Base-by-base conservation (phyloP, 163 green algal species). In the Scenedesmus sp. region DNA sequence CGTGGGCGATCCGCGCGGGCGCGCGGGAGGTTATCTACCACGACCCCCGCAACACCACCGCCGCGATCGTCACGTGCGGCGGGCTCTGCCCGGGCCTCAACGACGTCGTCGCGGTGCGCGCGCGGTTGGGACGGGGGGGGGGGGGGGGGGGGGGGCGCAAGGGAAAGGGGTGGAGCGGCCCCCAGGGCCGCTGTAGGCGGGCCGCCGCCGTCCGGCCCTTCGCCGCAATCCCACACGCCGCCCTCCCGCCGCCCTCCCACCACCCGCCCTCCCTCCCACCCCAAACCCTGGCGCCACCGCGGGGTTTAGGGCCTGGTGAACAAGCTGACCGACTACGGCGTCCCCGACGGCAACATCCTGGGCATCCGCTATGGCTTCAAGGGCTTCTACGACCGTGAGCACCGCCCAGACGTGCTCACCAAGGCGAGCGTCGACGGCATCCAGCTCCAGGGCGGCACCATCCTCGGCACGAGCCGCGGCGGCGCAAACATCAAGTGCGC, bases 61-160 rank as follows among this genome's bases (percentile, higher is more conserved):
- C 88, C 15, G 94, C 93, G 15, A 95, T 97, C 47, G 92, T 97
- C 36, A 97, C 93, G 0, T 96, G 92, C 74, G 96, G 96, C 3
- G 94, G 93, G 33, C 85, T 99, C 76, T 99, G 95, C 82, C 95
- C 94, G 3, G 96, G 96, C 9, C 88, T 99, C 6, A 99, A 99
- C 81, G 94, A 98, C 67, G 95, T 99, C 22, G 88, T 97, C 4
- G 82, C 86, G 65, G 67, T 81, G 66, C 42, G 83, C n/a, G 7
- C 22, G 18, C 33, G 28, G n/a, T n/a, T n/a, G n/a, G n/a, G n/a
- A n/a, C n/a, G n/a, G n/a, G 42, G 26, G 50, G 48, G 39, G 45
- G 3, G 62, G 48, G 48, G 48, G 18, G 48, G 48, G 48, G 48
- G 48, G 18, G 15, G 48, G 48, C 48, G 18, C 17, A 57, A 57